Evolutionary conservation across 2,329 filamentous ascomycete species (phyloP).

Genomic region (Scedosporium dehoogii): DNA sequence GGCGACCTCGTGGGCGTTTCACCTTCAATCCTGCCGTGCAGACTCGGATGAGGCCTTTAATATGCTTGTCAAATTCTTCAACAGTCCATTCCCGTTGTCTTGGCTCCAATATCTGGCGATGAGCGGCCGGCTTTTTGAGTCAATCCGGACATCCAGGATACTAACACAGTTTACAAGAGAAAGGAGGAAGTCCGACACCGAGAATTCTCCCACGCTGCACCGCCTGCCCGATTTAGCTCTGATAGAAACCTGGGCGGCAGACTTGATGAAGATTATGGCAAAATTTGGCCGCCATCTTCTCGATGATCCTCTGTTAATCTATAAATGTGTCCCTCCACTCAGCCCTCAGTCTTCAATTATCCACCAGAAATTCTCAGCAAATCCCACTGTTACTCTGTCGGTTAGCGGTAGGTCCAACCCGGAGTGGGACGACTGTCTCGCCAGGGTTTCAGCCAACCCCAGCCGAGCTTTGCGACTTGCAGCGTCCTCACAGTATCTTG

Average conservation of each 20-base stretch:
- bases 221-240: too few species aligned
- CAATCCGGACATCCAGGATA: background rate
- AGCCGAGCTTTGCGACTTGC: background rate
- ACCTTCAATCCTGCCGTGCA: background rate
- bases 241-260: background rate
- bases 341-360: background rate
- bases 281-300: background rate
- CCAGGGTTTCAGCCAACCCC: background rate
- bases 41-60: background rate
- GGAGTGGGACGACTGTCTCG: background rate
- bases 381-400: background rate
- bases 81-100: background rate
- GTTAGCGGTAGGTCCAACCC: background rate
- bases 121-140: background rate
- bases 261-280: background rate
- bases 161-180: background rate
- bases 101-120: background rate
- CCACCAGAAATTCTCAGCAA: background rate
- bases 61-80: background rate
- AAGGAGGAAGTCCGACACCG: background rate
- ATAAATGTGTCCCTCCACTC: background rate
- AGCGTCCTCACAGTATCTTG: background rate
- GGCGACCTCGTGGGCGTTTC: background rate
- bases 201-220: background rate
- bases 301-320: background rate